phyloP scores from a whole-genome alignment of 2,329 filamentous ascomycete species.

The Dactylellina sp. region DNA sequence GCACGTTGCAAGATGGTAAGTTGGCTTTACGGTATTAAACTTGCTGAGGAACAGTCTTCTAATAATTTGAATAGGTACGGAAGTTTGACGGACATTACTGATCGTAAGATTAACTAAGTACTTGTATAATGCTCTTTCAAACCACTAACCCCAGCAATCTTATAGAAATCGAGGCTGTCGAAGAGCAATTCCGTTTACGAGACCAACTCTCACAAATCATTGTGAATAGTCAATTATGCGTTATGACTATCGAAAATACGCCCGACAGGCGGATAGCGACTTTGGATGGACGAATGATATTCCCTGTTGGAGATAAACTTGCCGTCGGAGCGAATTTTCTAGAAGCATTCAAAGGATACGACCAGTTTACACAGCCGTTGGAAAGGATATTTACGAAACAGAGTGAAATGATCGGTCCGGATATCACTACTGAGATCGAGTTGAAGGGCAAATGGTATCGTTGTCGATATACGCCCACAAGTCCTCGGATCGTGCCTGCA shows the following conservation, averaged over 20 bases:
- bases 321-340: slow-evolving; percentile 47
- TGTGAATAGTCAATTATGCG: slow-evolving; percentile 42
- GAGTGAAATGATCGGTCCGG: slow-evolving; percentile 37
- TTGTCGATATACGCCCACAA: slow-evolving; percentile 34
- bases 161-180: slow-evolving; percentile 53
- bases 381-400: slow-evolving; percentile 45
- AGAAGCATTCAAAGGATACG: slow-evolving; percentile 44
- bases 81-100: slow-evolving; percentile 49
- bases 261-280: slow-evolving; percentile 47
- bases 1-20: slow-evolving; percentile 37
- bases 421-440: slow-evolving; percentile 47
- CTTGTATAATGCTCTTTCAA: not conserved
- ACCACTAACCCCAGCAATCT: not conserved
- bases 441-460: slow-evolving; percentile 54
- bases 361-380: slow-evolving; percentile 43
- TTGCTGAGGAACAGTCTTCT: not conserved
- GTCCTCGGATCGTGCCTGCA: slow-evolving; percentile 18
- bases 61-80: slow-evolving; percentile 42
- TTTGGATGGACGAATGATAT: slow-evolving; percentile 47
- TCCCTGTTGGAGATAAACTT: slow-evolving; percentile 48
- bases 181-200: slow-evolving; percentile 38
- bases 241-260: slow-evolving; percentile 54
- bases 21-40: not conserved
- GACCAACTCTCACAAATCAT: slow-evolving; percentile 45
- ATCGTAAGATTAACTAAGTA: slow-evolving; percentile 36